Percentiles rank a stretch among this genome's conserved stretches.
Conservation (phyloP, 129 eudicot genomes). For the Helianthus annuus region DNA sequence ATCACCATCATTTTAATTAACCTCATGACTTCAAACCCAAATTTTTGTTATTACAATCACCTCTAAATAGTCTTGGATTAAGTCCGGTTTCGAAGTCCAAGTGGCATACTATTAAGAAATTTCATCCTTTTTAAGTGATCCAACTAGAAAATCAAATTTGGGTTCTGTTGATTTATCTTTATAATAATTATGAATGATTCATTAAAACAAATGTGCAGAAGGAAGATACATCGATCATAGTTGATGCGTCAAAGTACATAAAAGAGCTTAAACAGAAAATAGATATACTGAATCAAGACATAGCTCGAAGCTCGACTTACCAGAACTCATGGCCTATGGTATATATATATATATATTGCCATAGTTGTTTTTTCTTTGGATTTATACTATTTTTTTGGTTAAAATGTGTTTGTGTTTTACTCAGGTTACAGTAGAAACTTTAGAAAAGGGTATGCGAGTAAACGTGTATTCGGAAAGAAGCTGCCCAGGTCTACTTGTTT, state of each 20-base stretch:
- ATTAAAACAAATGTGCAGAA: slow-evolving; percentile 37
- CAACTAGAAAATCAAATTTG: background rate
- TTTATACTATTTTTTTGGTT: background rate
- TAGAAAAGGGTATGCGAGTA: slow-evolving; percentile 83
- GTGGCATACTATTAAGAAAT: background rate
- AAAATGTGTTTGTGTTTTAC: slow-evolving; percentile 7
- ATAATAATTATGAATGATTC: background rate
- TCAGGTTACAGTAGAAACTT: slow-evolving; percentile 82
- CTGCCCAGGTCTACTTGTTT: slow-evolving; percentile 80
- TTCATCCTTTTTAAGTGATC: background rate
- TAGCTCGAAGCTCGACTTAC: slow-evolving; percentile 47
- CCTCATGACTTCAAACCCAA: background rate
- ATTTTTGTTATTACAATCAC: background rate
- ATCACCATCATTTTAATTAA: background rate
- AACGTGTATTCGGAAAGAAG: slow-evolving; percentile 62
- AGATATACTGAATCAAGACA: slow-evolving; percentile 64
- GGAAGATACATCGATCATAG: slow-evolving; percentile 66
- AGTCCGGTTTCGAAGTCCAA: too few relatives aligned
- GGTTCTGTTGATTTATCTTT: background rate
- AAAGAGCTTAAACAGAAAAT: slow-evolving; percentile 75
- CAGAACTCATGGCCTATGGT: slow-evolving; percentile 58
- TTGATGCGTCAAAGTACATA: slow-evolving; percentile 85
- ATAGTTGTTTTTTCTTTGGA: background rate
- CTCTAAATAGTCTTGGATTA: background rate
- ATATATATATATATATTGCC: slow-evolving; percentile 16